A percentile compares a stretch with the other conserved stretches of the same genome.
Conservation (phyloP, 495 filamentous ascomycete species). For the Endocarpon pusillum region DNA sequence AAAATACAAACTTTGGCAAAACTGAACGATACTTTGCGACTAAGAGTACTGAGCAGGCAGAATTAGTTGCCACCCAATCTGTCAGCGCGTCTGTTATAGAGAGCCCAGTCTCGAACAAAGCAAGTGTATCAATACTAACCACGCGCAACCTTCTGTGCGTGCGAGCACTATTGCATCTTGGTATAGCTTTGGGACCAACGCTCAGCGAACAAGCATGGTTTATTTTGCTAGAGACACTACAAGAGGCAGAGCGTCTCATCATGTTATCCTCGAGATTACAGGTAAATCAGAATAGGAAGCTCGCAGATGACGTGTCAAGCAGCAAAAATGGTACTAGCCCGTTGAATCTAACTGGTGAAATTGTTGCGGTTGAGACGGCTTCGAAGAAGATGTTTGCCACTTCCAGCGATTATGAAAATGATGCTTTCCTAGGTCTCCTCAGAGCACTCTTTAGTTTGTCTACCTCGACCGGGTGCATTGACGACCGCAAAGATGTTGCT, state of each 20-base stretch:
- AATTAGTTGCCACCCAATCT: slow-evolving; percentile 9
- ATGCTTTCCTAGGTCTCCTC: slow-evolving; percentile 63
- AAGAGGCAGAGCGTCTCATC: slow-evolving; percentile 77
- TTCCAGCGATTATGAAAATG: slow-evolving; percentile 70
- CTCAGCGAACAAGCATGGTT: slow-evolving; percentile 64
- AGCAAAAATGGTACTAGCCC: slow-evolving; percentile 26
- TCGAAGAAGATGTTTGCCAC: slow-evolving; percentile 77
- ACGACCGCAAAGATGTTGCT: too few species aligned
- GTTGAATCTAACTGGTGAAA: slow-evolving; percentile 51
- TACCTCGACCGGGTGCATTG: slow-evolving; percentile 17
- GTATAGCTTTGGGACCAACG: slow-evolving; percentile 84
- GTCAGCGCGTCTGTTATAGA: slow-evolving; percentile 15
- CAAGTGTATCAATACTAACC: slow-evolving; percentile 33
- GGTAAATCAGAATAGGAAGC: slow-evolving; percentile 16
- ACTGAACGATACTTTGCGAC: slow-evolving; percentile 19
- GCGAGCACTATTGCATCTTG: slow-evolving; percentile 76
- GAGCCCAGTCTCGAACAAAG: slow-evolving; percentile 12
- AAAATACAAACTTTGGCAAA: slow-evolving; percentile 14
- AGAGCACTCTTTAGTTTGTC: slow-evolving; percentile 53
- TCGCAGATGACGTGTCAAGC: slow-evolving; percentile 16
- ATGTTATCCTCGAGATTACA: slow-evolving; percentile 30
- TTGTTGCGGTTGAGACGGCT: slow-evolving; percentile 77
- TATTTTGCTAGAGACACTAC: slow-evolving; percentile 77
- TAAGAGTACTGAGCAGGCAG: slow-evolving; percentile 18
- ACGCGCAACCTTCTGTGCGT: slow-evolving; percentile 82